Conservation (phyloP, 805 yeast species). For the Grigorovia yakushimaensis region DNA sequence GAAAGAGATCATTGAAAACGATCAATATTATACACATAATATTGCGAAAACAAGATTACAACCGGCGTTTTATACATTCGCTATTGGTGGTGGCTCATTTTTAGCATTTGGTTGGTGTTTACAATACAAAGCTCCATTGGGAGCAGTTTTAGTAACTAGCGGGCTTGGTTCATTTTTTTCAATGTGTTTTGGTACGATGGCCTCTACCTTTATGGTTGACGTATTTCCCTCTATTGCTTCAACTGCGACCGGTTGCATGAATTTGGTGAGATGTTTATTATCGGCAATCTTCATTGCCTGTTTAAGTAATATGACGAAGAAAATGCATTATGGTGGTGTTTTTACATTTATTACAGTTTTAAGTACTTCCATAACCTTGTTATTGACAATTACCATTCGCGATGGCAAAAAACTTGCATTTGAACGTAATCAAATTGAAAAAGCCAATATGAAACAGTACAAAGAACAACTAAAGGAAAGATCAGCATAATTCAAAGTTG, state of each 20-base stretch:
- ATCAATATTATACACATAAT: conserved; percentile 36
- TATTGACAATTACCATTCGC: not conserved
- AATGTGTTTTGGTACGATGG: conserved; percentile 46
- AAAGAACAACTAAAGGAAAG: too few species aligned
- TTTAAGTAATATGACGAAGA: conserved; percentile 45
- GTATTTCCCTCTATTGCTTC: conserved; percentile 61
- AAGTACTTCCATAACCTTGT: conserved; percentile 12
- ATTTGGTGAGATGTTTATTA: conserved; percentile 58
- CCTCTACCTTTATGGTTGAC: conserved; percentile 67
- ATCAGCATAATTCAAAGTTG: too few species aligned
- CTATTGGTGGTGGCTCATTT: conserved; percentile 32
- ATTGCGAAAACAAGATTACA: conserved; percentile 45
- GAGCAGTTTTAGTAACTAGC: conserved; percentile 49
- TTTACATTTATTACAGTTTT: conserved; percentile 61
- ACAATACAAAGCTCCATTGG: conserved; percentile 35
- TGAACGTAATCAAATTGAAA: too few species aligned
- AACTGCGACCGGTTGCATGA: conserved; percentile 63
- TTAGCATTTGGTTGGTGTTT: conserved; percentile 69
- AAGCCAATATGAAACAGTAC: too few species aligned
- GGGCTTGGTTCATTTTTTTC: conserved; percentile 51
- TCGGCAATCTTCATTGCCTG: conserved; percentile 67
- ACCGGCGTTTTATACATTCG: conserved; percentile 36
- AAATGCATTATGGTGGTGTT: conserved; percentile 64
- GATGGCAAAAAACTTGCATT: too few species aligned
- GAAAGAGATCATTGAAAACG: conserved; percentile 15